Base-by-base conservation (phyloP, 768 basidiomycete species). In the Coprinopsis sp. region DNA sequence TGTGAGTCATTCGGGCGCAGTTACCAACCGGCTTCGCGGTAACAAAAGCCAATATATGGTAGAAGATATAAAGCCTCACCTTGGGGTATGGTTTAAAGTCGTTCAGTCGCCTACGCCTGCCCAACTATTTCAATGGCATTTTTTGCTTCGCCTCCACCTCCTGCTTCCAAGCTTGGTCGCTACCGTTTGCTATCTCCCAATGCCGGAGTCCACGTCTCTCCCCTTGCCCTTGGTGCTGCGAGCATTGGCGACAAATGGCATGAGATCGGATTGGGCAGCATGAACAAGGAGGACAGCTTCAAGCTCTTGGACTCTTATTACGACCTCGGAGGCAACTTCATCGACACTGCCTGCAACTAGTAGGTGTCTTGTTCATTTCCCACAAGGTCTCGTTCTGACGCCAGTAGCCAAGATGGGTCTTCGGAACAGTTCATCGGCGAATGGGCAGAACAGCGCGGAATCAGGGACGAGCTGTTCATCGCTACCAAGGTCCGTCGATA, bases 401-500 rank as follows among this genome's bases (percentile, higher is more conserved):
- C 43, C 25, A 25, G 29, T 27, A 74, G 70, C 41, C 76, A 81
- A 50, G 69, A 77, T 43, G 78, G 74, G 47, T 55, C 69, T 25
- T 78, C 75, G 3, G 80, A 84, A 54, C 42, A 51, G 33, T 71
- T 70, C 52, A 65, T 76, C 22, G 76, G 76, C 5, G 74, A 77
- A 50, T 78, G 75, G 76, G 67, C 70, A 49, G 66, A 72, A 47
- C 48, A 57, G 27, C 59, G 72, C n/a, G 64, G 64, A 1, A 70
- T 68, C 37, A 62, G 76, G 8, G 71, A 77, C 47, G 69, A 74
- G 51, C 63, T 78, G 18, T 68, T 76, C 37, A 63, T 76, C 42
- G 68, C 71, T n/a, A 60, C 67, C 39, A 65, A 76, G 63, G 67
- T 70, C 49, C 14, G 49, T 33, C 3, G n/a, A 16, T 22, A 12